phyloP scores from a whole-genome alignment of 2,329 filamentous ascomycete genomes.

The Diplodia sapinea region DNA sequence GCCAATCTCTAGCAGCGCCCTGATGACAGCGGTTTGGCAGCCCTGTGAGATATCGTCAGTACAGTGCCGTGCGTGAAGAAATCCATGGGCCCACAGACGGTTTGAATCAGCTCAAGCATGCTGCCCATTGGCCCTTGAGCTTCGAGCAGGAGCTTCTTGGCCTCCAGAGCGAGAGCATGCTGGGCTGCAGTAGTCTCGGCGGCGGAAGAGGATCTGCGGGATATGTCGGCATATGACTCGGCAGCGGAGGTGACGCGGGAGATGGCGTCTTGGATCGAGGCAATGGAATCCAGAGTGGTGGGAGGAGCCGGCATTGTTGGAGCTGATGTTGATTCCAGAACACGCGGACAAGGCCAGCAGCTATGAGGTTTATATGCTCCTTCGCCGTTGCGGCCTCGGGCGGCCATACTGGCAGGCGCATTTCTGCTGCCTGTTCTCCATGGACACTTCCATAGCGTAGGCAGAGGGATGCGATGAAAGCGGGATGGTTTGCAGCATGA shows the following conservation, averaged over 20 bases:
- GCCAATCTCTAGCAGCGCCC: conserved; percentile 25
- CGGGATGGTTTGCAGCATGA: not conserved
- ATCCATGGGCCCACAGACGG: not conserved
- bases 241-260: conserved; percentile 10
- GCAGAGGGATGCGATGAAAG: not conserved
- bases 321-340: not conserved
- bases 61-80: not conserved
- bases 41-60: conserved; percentile 2
- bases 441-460: not conserved
- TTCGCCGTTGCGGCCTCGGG: not conserved
- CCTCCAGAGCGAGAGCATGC: conserved; percentile 2
- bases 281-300: conserved; percentile 23
- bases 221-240: conserved; percentile 17
- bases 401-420: too few species aligned
- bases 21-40: conserved; percentile 16
- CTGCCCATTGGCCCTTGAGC: conserved; percentile 22
- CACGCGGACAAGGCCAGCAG: not conserved
- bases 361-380: not conserved
- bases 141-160: conserved; percentile 15
- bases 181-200: conserved; percentile 16
- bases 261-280: conserved; percentile 25
- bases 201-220: not conserved
- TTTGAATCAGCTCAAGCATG: conserved; percentile 17
- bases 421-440: not conserved
- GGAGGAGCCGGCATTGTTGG: conserved; percentile 13